Base-by-base conservation (phyloP, 768 basidiomycete genomes). In the Kwoniella botswanensis region DNA sequence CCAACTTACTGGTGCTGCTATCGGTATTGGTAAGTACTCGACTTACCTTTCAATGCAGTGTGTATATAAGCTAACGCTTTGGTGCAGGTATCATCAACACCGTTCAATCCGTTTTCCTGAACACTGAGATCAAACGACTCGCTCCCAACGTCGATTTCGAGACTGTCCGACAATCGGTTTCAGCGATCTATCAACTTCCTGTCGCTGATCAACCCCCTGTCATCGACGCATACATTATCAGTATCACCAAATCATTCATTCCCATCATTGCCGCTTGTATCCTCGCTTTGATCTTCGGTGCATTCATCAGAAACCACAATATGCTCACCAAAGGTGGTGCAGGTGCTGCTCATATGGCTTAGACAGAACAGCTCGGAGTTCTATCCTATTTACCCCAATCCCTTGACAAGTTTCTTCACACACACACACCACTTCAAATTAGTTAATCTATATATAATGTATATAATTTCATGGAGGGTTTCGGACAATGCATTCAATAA, bases 191-290 rank as follows among this genome's bases (percentile, higher is more conserved):
- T 60, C 66, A 67, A 29, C 68, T 77, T 18, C 71, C 74, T 0
- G 63, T 57, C 5, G 76, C 68, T 35, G 54, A 74, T 13, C 75
- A 68, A 65, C 61, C 65, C 21, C 52, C 69, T 13, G 79, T 80
- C 61, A 80, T 81, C 60, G 75, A 80, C 3, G 77, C 80, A 9
- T 81, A 81, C 65, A 73, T 79, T 61, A 73, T 71, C 54, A 74
- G 75, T 42, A 77, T 82, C 68, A 75, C 75, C 29, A 68, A 73
- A 41, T 69, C 66, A 10, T 79, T 80, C 52, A 74, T 79, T 43
- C 77, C 80, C 24, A 71, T 78, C 52, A 76, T 81, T 53, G 75
- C 74, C 2, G 76, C 75, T n/a, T 46, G 76, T 17, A 53, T 68
- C 3, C 50, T 76, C 1, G 78, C 82, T 2, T 60, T 76, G 24